A percentile compares a stretch with the other conserved stretches of the same genome.
Conservation (phyloP, 257 asterid species). For the Solanum pimpinellifolium region DNA sequence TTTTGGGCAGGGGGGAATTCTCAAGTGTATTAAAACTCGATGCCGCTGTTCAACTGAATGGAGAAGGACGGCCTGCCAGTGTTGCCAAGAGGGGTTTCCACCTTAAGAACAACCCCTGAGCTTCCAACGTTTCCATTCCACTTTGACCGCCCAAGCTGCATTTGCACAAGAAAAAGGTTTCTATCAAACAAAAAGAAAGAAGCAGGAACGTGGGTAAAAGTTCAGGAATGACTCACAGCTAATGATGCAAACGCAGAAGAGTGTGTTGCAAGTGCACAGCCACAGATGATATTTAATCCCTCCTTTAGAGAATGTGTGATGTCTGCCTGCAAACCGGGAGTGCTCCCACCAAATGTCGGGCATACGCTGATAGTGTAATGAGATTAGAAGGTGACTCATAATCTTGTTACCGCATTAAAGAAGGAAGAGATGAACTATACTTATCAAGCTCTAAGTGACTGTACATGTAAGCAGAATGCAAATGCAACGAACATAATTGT, state of each 20-base stretch:
- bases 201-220: background rate
- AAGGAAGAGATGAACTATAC: background rate
- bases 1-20: background rate
- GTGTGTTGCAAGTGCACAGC: constrained; percentile 54
- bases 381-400: background rate
- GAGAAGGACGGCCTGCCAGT: constrained; percentile 65
- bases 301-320: constrained; percentile 74
- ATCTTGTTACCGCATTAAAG: background rate
- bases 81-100: constrained; percentile 73
- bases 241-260: constrained; percentile 84
- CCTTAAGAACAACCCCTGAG: constrained; percentile 68
- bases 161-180: background rate
- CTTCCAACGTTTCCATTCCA: constrained; percentile 92
- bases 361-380: constrained; percentile 34
- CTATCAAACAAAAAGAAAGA: background rate
- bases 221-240: constrained; percentile 42
- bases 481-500: background rate
- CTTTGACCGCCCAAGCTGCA: constrained; percentile 91
- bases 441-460: background rate
- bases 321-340: constrained; percentile 77
- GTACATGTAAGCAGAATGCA: background rate
- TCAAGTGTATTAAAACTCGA: constrained; percentile 41
- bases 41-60: constrained; percentile 78
- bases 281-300: constrained; percentile 66
- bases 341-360: constrained; percentile 87